These are phyloP conservation scores for Coemansia sp. DNA, from an alignment of 192 early-diverging fungal genomes.

Conservation along the genomic window DNA sequence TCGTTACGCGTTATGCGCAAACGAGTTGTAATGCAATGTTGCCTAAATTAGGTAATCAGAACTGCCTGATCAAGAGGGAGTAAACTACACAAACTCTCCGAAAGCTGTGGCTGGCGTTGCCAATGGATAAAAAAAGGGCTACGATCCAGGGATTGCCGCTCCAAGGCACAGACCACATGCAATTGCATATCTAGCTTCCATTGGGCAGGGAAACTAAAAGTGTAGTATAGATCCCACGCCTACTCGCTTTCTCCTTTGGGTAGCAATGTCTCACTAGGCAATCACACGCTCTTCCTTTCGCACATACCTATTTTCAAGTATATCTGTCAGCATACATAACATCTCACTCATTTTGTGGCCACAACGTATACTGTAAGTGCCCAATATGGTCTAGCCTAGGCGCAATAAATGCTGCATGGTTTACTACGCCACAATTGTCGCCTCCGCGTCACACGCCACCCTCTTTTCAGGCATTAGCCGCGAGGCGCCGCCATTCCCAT, in stretches of 20 bases:
- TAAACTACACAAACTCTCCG: too few species aligned
- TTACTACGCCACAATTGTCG: neutral
- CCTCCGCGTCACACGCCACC: neutral
- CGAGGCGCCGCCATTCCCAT: neutral
- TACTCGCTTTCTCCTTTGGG: neutral
- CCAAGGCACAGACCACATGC: neutral
- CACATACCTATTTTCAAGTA: neutral
- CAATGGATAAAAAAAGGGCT: neutral
- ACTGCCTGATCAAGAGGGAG: too few species aligned
- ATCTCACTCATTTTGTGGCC: neutral
- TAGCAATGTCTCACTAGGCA: neutral
- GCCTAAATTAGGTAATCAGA: too few species aligned
- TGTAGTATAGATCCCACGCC: neutral
- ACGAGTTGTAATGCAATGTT: too few species aligned
- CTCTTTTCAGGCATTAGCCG: neutral
- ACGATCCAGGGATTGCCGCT: neutral
- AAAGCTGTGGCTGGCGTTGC: too few species aligned
- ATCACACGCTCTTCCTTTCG: neutral
- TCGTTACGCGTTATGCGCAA: too few species aligned
- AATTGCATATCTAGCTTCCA: neutral
- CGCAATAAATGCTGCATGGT: neutral
- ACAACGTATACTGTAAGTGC: neutral
- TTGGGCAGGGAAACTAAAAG: neutral
- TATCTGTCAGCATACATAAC: neutral
- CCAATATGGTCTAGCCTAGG: too few species aligned